phyloP scores from a whole-genome alignment of 805 yeast species.

The Candida tibetensis region DNA sequence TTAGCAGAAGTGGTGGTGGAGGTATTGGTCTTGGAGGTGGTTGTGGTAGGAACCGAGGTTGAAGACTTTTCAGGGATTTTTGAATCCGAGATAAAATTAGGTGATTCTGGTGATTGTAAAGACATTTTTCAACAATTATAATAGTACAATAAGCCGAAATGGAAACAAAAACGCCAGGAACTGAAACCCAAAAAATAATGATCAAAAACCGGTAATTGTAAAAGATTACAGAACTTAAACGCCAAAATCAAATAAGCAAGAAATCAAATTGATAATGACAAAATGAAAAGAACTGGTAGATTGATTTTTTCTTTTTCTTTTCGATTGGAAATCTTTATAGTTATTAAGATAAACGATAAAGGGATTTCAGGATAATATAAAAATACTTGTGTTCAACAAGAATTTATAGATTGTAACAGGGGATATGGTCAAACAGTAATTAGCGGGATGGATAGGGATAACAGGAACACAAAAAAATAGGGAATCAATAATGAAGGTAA shows the following conservation, averaged over 20 bases:
- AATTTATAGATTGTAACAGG: no score
- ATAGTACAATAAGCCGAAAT: neutral
- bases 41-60: neutral
- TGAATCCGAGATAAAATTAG: neutral
- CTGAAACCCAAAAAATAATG: neutral
- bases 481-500: no score
- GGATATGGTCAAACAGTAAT: neutral
- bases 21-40: neutral
- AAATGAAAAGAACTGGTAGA: neutral
- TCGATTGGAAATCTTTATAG: no score
- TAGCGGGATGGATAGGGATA: neutral
- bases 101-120: constrained; percentile 7
- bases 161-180: neutral
- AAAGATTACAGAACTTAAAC: neutral
- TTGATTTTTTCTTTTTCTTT: neutral
- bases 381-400: no score
- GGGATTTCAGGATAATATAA: no score
- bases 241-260: constrained; percentile 1
- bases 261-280: neutral
- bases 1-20: neutral
- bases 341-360: no score
- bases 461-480: neutral
- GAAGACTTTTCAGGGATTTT: neutral
- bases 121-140: constrained; percentile 2
- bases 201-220: neutral